Conservation (phyloP, 2,329 filamentous ascomycete genomes). For the Cordyceps cicadae region DNA sequence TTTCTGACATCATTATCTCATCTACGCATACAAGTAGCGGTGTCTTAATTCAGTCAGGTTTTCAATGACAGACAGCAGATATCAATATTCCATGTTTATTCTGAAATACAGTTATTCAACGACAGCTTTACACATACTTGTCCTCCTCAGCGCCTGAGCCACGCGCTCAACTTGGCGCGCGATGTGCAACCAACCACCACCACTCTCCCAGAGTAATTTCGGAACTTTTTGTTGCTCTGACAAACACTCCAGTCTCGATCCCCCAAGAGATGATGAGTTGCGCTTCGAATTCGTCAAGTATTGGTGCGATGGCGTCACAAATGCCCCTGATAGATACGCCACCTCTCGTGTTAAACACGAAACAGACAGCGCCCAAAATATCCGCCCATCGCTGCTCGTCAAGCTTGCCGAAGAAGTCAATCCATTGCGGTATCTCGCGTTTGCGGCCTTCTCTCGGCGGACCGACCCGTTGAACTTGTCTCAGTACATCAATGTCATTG, state of each 20-base stretch:
- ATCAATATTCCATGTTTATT: neutral
- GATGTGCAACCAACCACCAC: constrained; percentile 56
- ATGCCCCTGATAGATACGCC: constrained; percentile 46
- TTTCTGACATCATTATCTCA: neutral
- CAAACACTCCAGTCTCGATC: constrained; percentile 42
- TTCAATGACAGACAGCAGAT: neutral
- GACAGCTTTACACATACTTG: neutral
- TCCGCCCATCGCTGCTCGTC: constrained; percentile 56
- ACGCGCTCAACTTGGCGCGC: neutral
- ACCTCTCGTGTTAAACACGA: constrained; percentile 54
- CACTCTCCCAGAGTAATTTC: constrained; percentile 48
- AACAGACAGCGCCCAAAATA: constrained; percentile 53
- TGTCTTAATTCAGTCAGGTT: too few relatives aligned
- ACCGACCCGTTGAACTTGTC: constrained; percentile 25
- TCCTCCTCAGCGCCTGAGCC: neutral
- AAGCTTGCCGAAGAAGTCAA: constrained; percentile 55
- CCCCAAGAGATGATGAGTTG: constrained; percentile 53
- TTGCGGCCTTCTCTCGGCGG: constrained; percentile 34
- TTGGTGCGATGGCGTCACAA: constrained; percentile 45
- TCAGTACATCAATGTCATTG: constrained; percentile 37
- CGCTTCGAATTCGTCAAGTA: constrained; percentile 56
- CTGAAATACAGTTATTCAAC: neutral
- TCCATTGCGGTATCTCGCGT: constrained; percentile 60
- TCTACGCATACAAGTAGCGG: neutral
- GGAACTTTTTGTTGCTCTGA: constrained; percentile 29